phyloP scores from a whole-genome alignment of 2,329 filamentous ascomycete species.

The Arthroderma sp. region DNA sequence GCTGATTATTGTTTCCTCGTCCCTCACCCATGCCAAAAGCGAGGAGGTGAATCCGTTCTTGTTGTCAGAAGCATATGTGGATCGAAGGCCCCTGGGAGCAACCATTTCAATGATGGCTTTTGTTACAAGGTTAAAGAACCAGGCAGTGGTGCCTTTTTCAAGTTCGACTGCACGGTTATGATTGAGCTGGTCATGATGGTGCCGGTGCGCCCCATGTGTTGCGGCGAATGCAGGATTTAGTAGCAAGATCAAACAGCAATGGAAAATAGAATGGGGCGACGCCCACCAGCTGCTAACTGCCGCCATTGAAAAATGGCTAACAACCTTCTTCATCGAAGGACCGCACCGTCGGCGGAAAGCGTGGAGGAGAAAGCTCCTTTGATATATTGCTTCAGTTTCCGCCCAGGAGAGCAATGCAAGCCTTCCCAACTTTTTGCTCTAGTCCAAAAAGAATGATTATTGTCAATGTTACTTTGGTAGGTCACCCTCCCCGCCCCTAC shows the following conservation, averaged over 20 bases:
- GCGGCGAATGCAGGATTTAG: background rate
- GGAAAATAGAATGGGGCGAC: background rate
- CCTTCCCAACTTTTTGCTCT: too few relatives aligned
- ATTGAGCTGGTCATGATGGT: too few relatives aligned
- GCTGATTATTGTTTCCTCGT: background rate
- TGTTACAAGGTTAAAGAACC: constrained; percentile 9
- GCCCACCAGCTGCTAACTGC: background rate
- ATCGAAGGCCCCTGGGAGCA: background rate
- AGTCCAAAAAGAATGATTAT: too few relatives aligned
- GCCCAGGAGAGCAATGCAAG: too few relatives aligned
- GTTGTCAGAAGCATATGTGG: background rate
- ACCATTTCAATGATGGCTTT: constrained; percentile 1
- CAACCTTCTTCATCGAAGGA: background rate
- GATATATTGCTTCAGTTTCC: too few relatives aligned
- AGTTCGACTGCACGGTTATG: background rate
- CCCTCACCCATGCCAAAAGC: background rate
- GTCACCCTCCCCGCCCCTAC: too few relatives aligned
- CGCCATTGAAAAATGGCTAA: background rate
- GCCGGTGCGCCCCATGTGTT: too few relatives aligned
- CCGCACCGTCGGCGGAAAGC: too few relatives aligned
- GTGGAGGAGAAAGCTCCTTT: too few relatives aligned
- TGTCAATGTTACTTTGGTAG: too few relatives aligned
- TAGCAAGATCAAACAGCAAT: background rate
- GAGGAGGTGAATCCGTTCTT: background rate
- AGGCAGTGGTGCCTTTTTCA: constrained; percentile 2